phyloP scores from a whole-genome alignment of 257 asterid genomes.

The Nemophila menziesii region DNA sequence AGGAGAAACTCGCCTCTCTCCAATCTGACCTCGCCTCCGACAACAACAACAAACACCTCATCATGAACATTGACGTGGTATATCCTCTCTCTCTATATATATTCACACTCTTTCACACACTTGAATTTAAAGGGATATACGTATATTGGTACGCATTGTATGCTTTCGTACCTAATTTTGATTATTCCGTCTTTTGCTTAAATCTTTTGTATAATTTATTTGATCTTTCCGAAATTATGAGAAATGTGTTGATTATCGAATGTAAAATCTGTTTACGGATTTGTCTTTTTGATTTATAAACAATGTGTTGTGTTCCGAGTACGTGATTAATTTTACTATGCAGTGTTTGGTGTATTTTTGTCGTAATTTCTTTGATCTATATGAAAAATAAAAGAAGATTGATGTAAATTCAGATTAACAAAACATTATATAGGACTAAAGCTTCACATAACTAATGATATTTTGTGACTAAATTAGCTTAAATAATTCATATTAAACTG shows the following conservation, averaged over 20 bases:
- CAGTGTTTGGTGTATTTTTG: neutral
- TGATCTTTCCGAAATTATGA: neutral
- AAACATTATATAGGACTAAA: too few species aligned
- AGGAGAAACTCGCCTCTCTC: constrained; percentile 56
- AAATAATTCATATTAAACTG: neutral
- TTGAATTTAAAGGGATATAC: neutral
- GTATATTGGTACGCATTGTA: neutral
- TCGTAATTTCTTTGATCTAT: neutral
- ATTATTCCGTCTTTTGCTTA: neutral
- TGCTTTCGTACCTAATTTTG: neutral
- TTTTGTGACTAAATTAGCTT: too few species aligned
- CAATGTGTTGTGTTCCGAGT: too few species aligned
- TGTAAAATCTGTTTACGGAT: neutral
- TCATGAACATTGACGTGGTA: constrained; percentile 85
- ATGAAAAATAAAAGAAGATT: neutral
- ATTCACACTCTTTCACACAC: neutral
- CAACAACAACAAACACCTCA: constrained; percentile 32
- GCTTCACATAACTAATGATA: neutral
- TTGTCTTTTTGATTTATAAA: too few species aligned
- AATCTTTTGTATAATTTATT: too few species aligned
- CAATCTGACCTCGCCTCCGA: constrained; percentile 55
- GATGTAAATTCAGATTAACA: neutral
- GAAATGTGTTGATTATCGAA: too few species aligned
- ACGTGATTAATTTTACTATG: neutral
- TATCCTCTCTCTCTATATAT: neutral